Evolutionary conservation across 805 yeast species (phyloP), one percentile per base, ranked within the genome.

Genomic region (Hanseniaspora lachancei): DNA sequence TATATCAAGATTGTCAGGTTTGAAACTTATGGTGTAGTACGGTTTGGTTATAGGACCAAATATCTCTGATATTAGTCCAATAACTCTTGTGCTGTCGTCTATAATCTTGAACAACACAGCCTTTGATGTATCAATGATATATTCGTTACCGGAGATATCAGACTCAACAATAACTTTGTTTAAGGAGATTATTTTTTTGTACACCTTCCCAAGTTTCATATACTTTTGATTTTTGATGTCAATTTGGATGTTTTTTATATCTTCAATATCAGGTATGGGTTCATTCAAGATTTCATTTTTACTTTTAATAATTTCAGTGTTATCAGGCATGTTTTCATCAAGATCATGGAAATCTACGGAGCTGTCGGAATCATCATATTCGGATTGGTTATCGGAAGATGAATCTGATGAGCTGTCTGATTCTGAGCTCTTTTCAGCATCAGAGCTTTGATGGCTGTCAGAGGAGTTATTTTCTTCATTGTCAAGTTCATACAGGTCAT

Each of bases 1-100:
- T 10, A 56, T 38, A 7, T 58, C 63, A 5, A 49, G 38, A 41
- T 60, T 59, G 1, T 57, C 57, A 24, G 58, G 41, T 4, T 63
- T 59, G 64, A 86, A 80, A 57, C 81, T 80, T 1, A 93, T 83
- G 41, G 95, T 74, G 66, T 88, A 89, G 47, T 82, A 72, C 0
- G 99, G 98, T 20, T 78, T 68, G 59, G 86, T 84, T 6, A 93
- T 75, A 12, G 87, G 83, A 0, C 98, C 98, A 71, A 93, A 88
- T 0, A 88, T 86, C 66, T 93, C 98, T 63, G 80, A 84, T 10
- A 91, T 70, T 0, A 84, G 81, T 0, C 97, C 97, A 16, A 93
- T 62, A 1, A 83, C 69, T 1, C 77, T n/a, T 23, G 43, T 13
- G 54, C 88, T 27, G 32, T 38, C 41, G 8, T 48, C 43, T 15